phyloP scores from a whole-genome alignment of 2,329 filamentous ascomycete species.

The Stagonosporopsis chrysanthemi region DNA sequence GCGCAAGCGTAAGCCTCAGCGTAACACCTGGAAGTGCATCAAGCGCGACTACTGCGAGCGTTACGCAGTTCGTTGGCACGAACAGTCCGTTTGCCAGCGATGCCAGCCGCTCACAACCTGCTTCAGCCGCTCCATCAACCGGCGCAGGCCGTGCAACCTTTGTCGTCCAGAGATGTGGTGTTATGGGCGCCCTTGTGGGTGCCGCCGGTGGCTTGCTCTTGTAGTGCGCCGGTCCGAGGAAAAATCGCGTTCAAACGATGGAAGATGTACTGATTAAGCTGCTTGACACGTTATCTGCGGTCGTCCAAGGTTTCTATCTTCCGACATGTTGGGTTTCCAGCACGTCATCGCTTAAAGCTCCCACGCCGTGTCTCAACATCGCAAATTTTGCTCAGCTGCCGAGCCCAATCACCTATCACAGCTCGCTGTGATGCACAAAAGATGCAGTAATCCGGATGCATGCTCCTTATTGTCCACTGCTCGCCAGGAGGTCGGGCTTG shows the following conservation, averaged over 20 bases:
- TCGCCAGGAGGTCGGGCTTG: neutral
- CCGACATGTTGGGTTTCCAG: slow-evolving; percentile 4
- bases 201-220: neutral
- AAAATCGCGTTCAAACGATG: no score
- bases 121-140: slow-evolving; percentile 10
- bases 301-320: neutral
- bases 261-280: neutral
- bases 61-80: slow-evolving; percentile 4
- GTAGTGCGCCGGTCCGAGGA: neutral
- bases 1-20: neutral
- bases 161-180: slow-evolving; percentile 9
- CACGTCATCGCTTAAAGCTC: slow-evolving; percentile 7
- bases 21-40: slow-evolving; percentile 6
- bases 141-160: slow-evolving; percentile 18
- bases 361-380: slow-evolving; percentile 1
- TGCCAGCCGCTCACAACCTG: slow-evolving; percentile 4
- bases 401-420: neutral
- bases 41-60: slow-evolving; percentile 8
- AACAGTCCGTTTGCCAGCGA: slow-evolving; percentile 4
- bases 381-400: neutral
- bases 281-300: neutral
- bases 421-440: neutral
- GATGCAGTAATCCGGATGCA: neutral
- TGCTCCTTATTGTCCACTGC: neutral
- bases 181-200: slow-evolving; percentile 18